Base-by-base conservation (phyloP, 495 filamentous ascomycete genomes). In the Talaromyces adpressus region DNA sequence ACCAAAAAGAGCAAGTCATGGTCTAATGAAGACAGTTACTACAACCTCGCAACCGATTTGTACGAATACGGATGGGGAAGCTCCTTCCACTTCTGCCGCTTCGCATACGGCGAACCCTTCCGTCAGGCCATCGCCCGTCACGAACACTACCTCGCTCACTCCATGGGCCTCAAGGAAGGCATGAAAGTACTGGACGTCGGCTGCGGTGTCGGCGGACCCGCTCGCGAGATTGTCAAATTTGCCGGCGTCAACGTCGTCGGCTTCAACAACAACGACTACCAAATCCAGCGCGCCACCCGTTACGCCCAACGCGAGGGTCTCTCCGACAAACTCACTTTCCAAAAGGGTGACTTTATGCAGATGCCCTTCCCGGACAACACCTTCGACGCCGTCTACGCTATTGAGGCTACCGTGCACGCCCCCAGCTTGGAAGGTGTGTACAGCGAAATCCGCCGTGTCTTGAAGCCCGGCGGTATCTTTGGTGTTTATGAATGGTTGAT, bases 401-500 rank as follows among this genome's bases (percentile, higher is more conserved):
- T 98, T 70, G 94, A 98, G 77, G 94, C 94, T 6, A 98, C 94
- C 29, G 90, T 94, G 45, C 95, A 98, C 76, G 94, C 94, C 3
- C 94, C 95, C 57, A 90, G 87, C 67, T 85, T 98, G n/a, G 91
- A 89, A 64, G 95, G 92, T 63, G 92, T 98, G 59, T 98, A 98
- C 78, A 84, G 82, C 73, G 87, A 98, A 74, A 98, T 98, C 72
- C 90, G 88, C 84, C 90, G 92, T 32, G 94, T 98, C 49, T 81
- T 98, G 57, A 98, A 98, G 84, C 94, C 94, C 54, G 94, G 95
- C 59, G 94, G 94, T 70, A 83, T 90, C 61, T 98, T 98, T 69
- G 94, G 94, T 71, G 94, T 98, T 41, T 98, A 98, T 81, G 94
- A 98, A 76, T 98, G 95, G 95, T 82, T 98, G 66, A 98, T 98